phyloP scores from a whole-genome alignment of 2,329 filamentous ascomycete species.

The Cercospora citrullina region DNA sequence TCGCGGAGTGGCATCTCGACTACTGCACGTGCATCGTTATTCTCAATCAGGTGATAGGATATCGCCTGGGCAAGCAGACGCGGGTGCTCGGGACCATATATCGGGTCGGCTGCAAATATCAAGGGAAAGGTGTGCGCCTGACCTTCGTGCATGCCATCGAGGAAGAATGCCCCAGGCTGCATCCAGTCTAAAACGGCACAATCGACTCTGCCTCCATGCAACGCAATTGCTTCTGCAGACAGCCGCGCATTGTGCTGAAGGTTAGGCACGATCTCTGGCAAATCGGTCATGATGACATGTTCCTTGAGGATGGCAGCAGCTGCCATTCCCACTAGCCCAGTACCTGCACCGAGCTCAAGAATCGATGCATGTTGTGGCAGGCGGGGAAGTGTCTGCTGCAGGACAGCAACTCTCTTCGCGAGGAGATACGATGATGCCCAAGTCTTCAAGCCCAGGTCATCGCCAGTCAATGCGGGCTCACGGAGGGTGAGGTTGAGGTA shows the following conservation, averaged over 20 bases:
- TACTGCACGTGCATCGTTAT: slow-evolving; percentile 63
- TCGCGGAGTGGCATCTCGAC: slow-evolving; percentile 81
- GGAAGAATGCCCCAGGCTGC: slow-evolving; percentile 50
- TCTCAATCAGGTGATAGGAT: slow-evolving; percentile 62
- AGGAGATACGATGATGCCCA: slow-evolving; percentile 91
- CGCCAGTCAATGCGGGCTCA: slow-evolving; percentile 84
- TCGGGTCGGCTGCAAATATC: slow-evolving; percentile 78
- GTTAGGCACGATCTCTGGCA: slow-evolving; percentile 81
- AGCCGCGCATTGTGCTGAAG: slow-evolving; percentile 68
- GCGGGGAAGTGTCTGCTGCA: slow-evolving; percentile 32
- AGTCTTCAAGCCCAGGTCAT: slow-evolving; percentile 89
- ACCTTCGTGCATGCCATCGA: slow-evolving; percentile 16
- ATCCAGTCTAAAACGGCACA: slow-evolving; percentile 74
- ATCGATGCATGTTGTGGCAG: slow-evolving; percentile 34
- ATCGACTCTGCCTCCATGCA: slow-evolving; percentile 57
- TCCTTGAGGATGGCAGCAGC: slow-evolving; percentile 71
- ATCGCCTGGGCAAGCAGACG: slow-evolving; percentile 71
- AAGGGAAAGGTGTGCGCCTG: slow-evolving; percentile 50
- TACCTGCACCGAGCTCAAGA: slow-evolving; percentile 86
- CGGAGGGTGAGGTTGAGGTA: slow-evolving; percentile 68
- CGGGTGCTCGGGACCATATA: slow-evolving; percentile 86
- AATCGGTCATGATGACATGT: slow-evolving; percentile 73
- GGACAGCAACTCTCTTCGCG: slow-evolving; percentile 63
- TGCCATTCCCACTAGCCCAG: slow-evolving; percentile 84
- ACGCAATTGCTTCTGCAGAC: slow-evolving; percentile 61